Evolutionary conservation across 2,329 filamentous ascomycete species (phyloP), one percentile per base, ranked within the genome.

Genomic region (Fusarium pseudoanthophilum): DNA sequence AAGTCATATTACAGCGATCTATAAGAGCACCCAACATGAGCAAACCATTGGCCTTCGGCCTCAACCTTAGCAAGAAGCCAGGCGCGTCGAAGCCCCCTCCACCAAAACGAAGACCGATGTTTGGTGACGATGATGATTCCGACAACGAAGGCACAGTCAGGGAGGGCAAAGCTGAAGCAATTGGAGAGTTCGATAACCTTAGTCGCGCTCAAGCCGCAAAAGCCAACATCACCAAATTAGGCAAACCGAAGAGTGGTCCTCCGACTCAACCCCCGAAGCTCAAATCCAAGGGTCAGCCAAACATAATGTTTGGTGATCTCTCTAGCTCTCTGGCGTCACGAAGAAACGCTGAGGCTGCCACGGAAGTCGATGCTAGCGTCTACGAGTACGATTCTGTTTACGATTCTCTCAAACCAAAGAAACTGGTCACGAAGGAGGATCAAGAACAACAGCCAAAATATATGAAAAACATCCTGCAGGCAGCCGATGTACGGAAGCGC

Each of bases 341-440:
- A 60, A 90, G 88, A 75, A 87, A 92, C 75, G 88, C 89, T 42
- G 86, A 91, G 71, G 89, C 89, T 21, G 93, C 92, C 5, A 86
- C 90, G 69, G 87, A 89, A 67, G 79, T 92, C 14, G 93, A 96
- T 77, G 85, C 92, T 4, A 91, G 90, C 55, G 91, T 96, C 75
- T 96, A 95, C 85, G 93, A 96, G 83, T 97, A 96, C 83, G 94
- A 97, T 80, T 88, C 88, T 4, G 92, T 94, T 28, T 95, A 94
- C 83, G 93, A 95, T 76, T 92, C 92, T 2, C 85, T 95, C 45
- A 92, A 93, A 73, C 88, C 90, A 21, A 87, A 90, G 67, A 89
- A 91, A 69, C 88, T 89, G 74, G 87, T 87, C 66, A 85, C 84
- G 9, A 86, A 86, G 11, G 84, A 85, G 52, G 85, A 85, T 49